A percentile compares a stretch with the other conserved stretches of the same genome.
Conservation (phyloP, 2,329 filamentous ascomycete genomes). For the Penicillium sp. region DNA sequence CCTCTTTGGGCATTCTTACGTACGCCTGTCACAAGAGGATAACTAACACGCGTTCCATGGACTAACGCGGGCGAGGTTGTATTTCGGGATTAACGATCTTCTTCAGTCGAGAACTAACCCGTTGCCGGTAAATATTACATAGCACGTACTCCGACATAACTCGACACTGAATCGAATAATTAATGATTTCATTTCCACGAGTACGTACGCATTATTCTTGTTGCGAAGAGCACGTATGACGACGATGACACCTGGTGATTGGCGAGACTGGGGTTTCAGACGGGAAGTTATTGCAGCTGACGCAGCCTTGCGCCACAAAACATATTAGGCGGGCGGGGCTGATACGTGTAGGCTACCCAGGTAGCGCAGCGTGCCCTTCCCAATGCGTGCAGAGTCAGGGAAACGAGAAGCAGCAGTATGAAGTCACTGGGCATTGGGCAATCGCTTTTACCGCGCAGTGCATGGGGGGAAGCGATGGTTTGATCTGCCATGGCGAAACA, state of each 20-base stretch:
- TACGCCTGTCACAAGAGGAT: slow-evolving; percentile 1
- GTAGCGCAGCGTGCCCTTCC: not conserved
- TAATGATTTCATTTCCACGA: no score
- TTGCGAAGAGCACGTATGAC: not conserved
- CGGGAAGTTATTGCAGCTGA: slow-evolving; percentile 4
- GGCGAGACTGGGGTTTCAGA: not conserved
- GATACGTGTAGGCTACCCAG: not conserved
- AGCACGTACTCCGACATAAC: not conserved
- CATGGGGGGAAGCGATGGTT: no score
- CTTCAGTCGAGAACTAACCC: not conserved
- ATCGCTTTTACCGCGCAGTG: not conserved
- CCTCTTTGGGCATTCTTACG: slow-evolving; percentile 10
- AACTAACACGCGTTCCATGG: not conserved
- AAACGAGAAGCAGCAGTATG: not conserved
- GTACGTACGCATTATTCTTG: not conserved
- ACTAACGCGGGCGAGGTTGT: not conserved
- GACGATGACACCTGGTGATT: not conserved
- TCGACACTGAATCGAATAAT: not conserved
- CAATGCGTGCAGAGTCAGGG: no score
- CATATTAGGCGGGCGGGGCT: not conserved
- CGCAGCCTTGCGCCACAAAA: slow-evolving; percentile 11
- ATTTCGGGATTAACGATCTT: not conserved
- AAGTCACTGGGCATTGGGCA: not conserved
- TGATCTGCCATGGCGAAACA: no score
- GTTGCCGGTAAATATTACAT: not conserved